These are phyloP conservation scores for Lachancea waltii DNA, from an alignment of 805 yeast genomes.

Conservation along the genomic window DNA sequence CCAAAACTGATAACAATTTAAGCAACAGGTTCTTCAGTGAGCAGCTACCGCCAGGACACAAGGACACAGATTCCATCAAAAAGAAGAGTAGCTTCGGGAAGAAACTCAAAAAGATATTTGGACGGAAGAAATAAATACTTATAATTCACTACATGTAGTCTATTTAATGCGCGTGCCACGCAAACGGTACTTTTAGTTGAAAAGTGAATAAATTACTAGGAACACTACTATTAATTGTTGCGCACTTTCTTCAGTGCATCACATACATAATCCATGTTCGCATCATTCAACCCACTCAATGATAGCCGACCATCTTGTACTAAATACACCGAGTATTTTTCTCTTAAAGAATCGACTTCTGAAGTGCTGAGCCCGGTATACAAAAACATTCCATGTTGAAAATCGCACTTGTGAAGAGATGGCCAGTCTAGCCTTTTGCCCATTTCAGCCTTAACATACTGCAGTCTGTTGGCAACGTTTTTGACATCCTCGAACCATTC, in stretches of 20 bases:
- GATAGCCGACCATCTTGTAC: conserved; percentile 90
- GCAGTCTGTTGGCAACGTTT: conserved; percentile 72
- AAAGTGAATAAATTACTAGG: neutral
- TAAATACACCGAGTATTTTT: conserved; percentile 71
- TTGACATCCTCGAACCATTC: conserved; percentile 82
- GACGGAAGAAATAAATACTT: conserved; percentile 27
- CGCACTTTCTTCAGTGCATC: conserved; percentile 15
- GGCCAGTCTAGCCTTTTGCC: conserved; percentile 72
- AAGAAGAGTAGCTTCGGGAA: conserved; percentile 32
- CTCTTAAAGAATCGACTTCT: conserved; percentile 66
- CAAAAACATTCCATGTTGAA: conserved; percentile 94
- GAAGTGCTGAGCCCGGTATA: conserved; percentile 72
- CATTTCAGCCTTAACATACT: conserved; percentile 59
- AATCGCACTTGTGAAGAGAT: conserved; percentile 51
- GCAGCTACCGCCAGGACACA: conserved; percentile 12
- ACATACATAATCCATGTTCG: conserved; percentile 58
- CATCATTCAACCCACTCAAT: conserved; percentile 78
- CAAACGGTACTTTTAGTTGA: neutral
- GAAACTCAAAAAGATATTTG: conserved; percentile 38
- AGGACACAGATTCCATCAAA: conserved; percentile 13
- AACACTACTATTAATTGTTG: neutral
- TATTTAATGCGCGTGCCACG: conserved; percentile 1
- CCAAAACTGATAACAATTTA: conserved; percentile 3
- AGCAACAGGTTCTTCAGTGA: conserved; percentile 28
- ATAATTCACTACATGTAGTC: conserved; percentile 2